Evolutionary conservation across 768 basidiomycete genomes (phyloP).

Genomic region (Hygrocybe coccinea): DNA sequence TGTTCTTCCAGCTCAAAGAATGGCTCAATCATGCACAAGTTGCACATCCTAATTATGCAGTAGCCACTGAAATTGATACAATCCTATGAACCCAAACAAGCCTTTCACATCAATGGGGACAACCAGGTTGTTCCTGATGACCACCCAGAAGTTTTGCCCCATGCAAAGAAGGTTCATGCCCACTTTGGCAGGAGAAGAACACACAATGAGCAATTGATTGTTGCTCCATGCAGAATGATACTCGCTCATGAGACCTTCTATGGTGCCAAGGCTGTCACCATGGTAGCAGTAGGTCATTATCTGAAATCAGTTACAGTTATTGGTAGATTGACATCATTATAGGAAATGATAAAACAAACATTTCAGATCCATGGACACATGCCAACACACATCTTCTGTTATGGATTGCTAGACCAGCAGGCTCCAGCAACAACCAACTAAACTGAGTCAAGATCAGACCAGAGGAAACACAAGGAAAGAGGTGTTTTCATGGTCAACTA

Average conservation of each 20-base stretch:
- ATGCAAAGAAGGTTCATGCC: no score
- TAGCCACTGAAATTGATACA: neutral
- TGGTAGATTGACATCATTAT: no score
- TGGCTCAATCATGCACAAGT: neutral
- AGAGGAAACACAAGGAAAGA: no score
- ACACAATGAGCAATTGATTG: constrained; percentile 26
- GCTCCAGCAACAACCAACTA: no score
- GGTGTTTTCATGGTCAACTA: no score
- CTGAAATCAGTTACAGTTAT: no score
- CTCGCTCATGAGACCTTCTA: constrained; percentile 20
- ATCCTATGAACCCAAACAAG: neutral
- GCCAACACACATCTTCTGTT: constrained; percentile 11
- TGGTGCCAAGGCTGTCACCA: neutral
- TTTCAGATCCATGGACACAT: constrained; percentile 14
- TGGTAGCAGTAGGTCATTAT: neutral
- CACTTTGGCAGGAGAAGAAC: constrained; percentile 20
- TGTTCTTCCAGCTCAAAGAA: constrained; percentile 1
- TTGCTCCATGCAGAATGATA: constrained; percentile 24
- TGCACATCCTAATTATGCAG: constrained; percentile 3
- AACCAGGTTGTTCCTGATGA: neutral
- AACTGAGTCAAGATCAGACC: no score
- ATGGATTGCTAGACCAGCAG: no score
- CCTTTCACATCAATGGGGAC: neutral
- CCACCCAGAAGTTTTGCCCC: no score
- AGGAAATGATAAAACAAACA: constrained; percentile 14